Evolutionary conservation across 352 stramenopile genomes (phyloP), one percentile per base, ranked within the genome.

Genomic region (Hyaloperonospora arabidopsidis): DNA sequence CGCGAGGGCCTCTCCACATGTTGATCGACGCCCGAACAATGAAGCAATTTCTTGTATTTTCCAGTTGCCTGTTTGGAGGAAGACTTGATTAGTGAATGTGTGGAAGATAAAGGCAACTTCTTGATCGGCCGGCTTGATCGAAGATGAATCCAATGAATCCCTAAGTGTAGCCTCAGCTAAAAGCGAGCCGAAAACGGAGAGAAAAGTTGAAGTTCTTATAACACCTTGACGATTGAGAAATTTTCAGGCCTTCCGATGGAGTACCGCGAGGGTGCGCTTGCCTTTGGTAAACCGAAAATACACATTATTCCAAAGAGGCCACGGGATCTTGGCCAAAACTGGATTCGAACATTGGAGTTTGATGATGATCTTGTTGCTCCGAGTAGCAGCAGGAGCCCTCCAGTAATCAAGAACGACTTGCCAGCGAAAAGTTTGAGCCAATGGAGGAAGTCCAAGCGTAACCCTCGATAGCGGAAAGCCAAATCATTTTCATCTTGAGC

Each of bases 361-460:
- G 44, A 21, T 5, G n/a, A 58, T n/a, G 34, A 52, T 34, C 7
- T 59, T 53, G 22, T 34, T 38, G 18, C 34, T 53, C 35, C 45
- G 52, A 29, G 45, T 48, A 2, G 44, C 35, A 14, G 48, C 19
- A 12, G 43, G 6, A 0, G 14, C 23, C 0, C 21, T 19, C 43
- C 41, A 52, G 5, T 52, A 59, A 18, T 4, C 1, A 3, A 44
- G 34, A 13, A 52, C 23, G 15, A 0, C 7, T 32, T 52, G 15
- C 39, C 18, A 53, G 1, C 34, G 23, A 22, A 44, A 53, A 7
- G 44, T 23, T 1, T 48, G 17, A 8, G 32, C 19, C 14, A 40
- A 43, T 8, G 14, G n/a, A 60, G 45, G 44, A 60, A 60, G 23
- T 54, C 28, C 1, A 54, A 15, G 12, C 45, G 45, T 13, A n/a